phyloP scores from a whole-genome alignment of 192 early-diverging fungal species.

The Backusella macrospora region DNA sequence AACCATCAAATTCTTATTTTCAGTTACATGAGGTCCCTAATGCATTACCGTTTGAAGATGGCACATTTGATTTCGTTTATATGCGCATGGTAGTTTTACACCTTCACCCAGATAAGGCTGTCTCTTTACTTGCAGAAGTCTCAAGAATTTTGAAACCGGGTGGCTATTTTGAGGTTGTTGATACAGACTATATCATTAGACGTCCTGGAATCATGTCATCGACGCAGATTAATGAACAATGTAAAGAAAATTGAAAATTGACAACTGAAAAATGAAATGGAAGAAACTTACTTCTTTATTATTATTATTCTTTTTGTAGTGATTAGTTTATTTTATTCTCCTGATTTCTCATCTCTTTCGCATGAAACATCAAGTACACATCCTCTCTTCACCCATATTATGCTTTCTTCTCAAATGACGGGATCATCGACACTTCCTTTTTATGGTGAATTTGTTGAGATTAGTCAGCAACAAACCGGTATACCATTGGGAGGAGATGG shows the following conservation, averaged over 20 bases:
- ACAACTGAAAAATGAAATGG: neutral
- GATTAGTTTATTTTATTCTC: neutral
- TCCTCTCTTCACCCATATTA: conserved; percentile 13
- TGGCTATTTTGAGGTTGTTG: conserved; percentile 33
- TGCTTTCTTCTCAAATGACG: conserved; percentile 21
- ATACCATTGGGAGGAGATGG: conserved; percentile 19
- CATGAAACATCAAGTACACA: conserved; percentile 6
- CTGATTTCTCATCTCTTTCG: neutral
- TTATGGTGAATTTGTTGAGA: conserved; percentile 21
- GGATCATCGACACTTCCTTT: neutral
- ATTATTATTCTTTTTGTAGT: neutral
- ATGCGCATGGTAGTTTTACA: conserved; percentile 20
- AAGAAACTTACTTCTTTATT: neutral
- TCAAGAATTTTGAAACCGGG: conserved; percentile 28
- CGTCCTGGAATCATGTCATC: conserved; percentile 4
- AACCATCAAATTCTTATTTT: conserved; percentile 40
- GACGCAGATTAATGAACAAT: conserved; percentile 13
- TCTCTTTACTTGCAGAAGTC: conserved; percentile 5
- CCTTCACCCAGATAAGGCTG: conserved; percentile 8
- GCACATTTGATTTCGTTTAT: conserved; percentile 21
- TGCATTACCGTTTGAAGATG: conserved; percentile 14
- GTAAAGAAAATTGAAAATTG: neutral
- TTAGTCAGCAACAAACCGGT: neutral
- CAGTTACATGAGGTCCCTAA: neutral
- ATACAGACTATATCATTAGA: conserved; percentile 20